These are phyloP conservation scores for Prototheca cutis DNA, from an alignment of 163 green algal species.

Conservation along the genomic window DNA sequence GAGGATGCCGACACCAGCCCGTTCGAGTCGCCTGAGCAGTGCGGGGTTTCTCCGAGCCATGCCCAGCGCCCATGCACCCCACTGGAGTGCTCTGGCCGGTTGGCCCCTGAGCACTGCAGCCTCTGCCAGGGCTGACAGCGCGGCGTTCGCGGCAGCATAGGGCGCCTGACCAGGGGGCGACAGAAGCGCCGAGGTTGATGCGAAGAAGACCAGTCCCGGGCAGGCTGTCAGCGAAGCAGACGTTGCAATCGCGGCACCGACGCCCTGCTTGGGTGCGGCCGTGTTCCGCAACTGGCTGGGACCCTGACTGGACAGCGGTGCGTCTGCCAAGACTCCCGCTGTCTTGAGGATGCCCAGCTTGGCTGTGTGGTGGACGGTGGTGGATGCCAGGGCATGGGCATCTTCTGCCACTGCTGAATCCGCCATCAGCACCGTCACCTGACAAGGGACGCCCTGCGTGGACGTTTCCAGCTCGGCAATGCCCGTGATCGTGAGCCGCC, in stretches of 20 bases:
- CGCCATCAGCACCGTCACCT: no score
- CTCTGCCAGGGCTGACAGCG: slow-evolving; percentile 27
- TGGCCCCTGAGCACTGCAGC: slow-evolving; percentile 10
- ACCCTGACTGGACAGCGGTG: slow-evolving; percentile 24
- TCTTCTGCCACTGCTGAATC: no score
- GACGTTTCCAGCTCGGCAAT: no score
- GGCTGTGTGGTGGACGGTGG: not conserved
- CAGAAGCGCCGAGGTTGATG: slow-evolving; percentile 23
- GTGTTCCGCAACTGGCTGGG: slow-evolving; percentile 12
- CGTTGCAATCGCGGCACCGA: slow-evolving; percentile 3
- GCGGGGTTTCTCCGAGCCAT: slow-evolving; percentile 36
- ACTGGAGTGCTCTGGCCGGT: slow-evolving; percentile 53
- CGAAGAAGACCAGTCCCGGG: slow-evolving; percentile 25
- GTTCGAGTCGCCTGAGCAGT: not conserved
- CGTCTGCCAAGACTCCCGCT: slow-evolving; percentile 39
- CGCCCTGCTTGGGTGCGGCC: slow-evolving; percentile 46
- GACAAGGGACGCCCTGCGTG: no score
- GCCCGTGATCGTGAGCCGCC: no score
- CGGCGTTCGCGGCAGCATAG: slow-evolving; percentile 75
- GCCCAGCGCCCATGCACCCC: slow-evolving; percentile 66
- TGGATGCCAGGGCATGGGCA: no score
- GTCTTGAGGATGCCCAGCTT: slow-evolving; percentile 20
- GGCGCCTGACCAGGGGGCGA: slow-evolving; percentile 64
- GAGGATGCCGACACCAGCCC: not conserved
- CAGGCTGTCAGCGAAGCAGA: slow-evolving; percentile 7